These are phyloP conservation scores for Boletus sp. DNA, from an alignment of 768 basidiomycete genomes.

Conservation along the genomic window DNA sequence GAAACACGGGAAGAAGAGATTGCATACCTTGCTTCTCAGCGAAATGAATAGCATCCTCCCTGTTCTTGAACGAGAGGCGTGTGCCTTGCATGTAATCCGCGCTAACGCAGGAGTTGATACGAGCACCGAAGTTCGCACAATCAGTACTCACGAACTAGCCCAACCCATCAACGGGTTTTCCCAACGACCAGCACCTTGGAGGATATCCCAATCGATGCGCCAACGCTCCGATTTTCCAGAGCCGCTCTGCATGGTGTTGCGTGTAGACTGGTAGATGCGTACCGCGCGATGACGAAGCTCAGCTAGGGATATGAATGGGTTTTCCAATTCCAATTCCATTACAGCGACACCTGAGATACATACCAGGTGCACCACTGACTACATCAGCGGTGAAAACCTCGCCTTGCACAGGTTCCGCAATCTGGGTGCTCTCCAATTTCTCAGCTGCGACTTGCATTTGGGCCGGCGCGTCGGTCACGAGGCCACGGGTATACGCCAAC, in stretches of 20 bases:
- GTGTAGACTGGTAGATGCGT: constrained; percentile 89
- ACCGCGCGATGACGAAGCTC: constrained; percentile 86
- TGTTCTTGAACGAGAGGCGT: constrained; percentile 74
- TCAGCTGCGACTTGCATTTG: constrained; percentile 21
- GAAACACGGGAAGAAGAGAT: not conserved
- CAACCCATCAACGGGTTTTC: constrained; percentile 98
- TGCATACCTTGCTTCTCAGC: constrained; percentile 90
- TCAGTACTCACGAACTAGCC: constrained; percentile 79
- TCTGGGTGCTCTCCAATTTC: constrained; percentile 32
- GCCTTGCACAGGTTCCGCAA: constrained; percentile 43
- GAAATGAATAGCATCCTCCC: constrained; percentile 91
- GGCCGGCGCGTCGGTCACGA: constrained; percentile 18
- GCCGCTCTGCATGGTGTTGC: constrained; percentile 95
- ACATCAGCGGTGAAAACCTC: constrained; percentile 77
- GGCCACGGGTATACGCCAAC: constrained; percentile 14
- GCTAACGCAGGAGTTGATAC: constrained; percentile 35
- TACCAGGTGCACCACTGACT: constrained; percentile 84
- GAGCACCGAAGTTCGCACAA: not conserved
- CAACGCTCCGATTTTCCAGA: constrained; percentile 81
- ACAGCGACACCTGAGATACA: constrained; percentile 20
- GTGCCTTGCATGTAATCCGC: constrained; percentile 97
- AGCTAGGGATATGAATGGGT: constrained; percentile 38
- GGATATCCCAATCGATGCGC: constrained; percentile 91
- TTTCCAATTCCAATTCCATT: not conserved
- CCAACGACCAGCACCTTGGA: constrained; percentile 91